Evolutionary conservation across 768 basidiomycete species (phyloP).

Genomic region (Trametes sanguinea): DNA sequence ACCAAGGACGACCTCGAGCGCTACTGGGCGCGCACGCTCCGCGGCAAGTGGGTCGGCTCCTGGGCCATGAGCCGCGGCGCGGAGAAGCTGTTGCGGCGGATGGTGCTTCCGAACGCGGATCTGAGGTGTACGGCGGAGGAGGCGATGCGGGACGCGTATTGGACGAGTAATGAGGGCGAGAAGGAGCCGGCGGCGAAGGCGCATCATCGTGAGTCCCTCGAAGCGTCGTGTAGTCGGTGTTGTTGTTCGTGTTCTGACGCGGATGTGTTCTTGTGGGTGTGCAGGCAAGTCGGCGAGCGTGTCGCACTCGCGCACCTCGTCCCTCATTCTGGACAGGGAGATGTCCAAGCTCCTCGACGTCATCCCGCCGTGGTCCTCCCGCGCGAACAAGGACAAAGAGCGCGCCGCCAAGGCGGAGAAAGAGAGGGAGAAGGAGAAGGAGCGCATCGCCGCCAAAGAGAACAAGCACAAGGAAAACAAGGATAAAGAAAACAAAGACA

Average conservation of each 20-base stretch:
- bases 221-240: no score
- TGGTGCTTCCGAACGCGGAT: slow-evolving; percentile 84
- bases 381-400: slow-evolving; percentile 24
- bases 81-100: slow-evolving; percentile 70
- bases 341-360: slow-evolving; percentile 37
- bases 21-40: slow-evolving; percentile 85
- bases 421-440: slow-evolving; percentile 17
- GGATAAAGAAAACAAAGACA: slow-evolving; percentile 11
- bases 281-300: slow-evolving; percentile 40
- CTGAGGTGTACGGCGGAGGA: slow-evolving; percentile 70
- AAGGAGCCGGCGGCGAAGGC: slow-evolving; percentile 28
- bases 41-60: slow-evolving; percentile 84
- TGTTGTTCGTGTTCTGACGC: neutral
- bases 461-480: slow-evolving; percentile 17
- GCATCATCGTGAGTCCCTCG: slow-evolving; percentile 44
- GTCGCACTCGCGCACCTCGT: slow-evolving; percentile 23
- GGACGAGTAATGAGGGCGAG: slow-evolving; percentile 42
- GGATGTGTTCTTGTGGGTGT: neutral
- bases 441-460: slow-evolving; percentile 4
- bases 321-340: slow-evolving; percentile 34
- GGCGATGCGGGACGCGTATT: slow-evolving; percentile 68
- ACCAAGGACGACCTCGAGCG: slow-evolving; percentile 79
- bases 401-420: slow-evolving; percentile 8
- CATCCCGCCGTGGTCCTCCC: slow-evolving; percentile 37
- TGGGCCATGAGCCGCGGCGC: slow-evolving; percentile 68